Evolutionary conservation across 2,329 filamentous ascomycete genomes (phyloP), one percentile per base, ranked within the genome.

Genomic region (Aspergillus sp.): DNA sequence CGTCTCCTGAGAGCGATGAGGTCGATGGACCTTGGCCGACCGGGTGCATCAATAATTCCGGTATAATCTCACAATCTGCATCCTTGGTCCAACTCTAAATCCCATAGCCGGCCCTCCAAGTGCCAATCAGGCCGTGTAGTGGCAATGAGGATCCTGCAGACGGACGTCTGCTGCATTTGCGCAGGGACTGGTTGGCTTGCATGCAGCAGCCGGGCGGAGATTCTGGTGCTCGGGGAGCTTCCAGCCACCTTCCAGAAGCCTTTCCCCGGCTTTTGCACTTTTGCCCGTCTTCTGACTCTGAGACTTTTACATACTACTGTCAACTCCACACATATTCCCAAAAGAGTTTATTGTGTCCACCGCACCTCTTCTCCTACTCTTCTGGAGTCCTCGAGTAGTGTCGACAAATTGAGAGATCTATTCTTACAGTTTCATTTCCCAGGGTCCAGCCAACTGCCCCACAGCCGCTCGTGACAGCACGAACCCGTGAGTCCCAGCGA

Each of bases 51-150:
- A 49, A 28, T 49, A 28, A 49, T 49, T 25, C 13, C 46, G 7
- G 19, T 31, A 13, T 22, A n/a, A 50, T 51, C 53, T 30, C 38
- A 28, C 19, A n/a, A 25, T 31, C 19, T 31, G 22, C 41, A 7
- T n/a, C 47, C 22, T 60, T 60, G 25, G 58, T 45, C 17, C 25
- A 54, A 60, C 51, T 59, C 51, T 48, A 51, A 55, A 28, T 51
- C 43, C 53, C 23, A 60, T 45, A 56, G 47, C n/a, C 25, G 5
- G 31, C 19, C 47, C 28, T 41, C 5, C 38, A 47, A 19, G n/a
- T 56, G 23, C 28, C 52, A 54, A 54, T 48, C 46, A 23, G 30
- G 7, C 7, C 23, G 4, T 41, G 11, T 43, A 23, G 17, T 17
- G 6, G 11, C 7, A 25, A 57, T 30, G 46, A 15, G 15, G 48